phyloP scores from a whole-genome alignment of 306 rosid genomes.

The Cyamopsis tetragonoloba region DNA sequence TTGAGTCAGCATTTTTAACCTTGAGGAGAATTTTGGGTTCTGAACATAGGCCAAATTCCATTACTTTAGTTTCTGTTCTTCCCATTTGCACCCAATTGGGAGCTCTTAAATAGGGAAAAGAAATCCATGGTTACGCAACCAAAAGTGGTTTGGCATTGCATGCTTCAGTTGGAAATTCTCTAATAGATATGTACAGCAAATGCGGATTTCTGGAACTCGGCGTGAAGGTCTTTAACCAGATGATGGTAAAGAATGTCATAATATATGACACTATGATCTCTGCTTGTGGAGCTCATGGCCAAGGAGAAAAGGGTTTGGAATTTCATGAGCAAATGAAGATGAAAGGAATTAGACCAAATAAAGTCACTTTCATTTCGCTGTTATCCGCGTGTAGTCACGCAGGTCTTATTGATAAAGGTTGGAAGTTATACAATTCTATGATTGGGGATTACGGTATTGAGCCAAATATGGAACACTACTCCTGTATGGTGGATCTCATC shows the following conservation, averaged over 20 bases:
- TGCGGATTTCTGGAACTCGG: slow-evolving; percentile 41
- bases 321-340: slow-evolving; percentile 37
- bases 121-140: slow-evolving; percentile 46
- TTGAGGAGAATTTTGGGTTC: slow-evolving; percentile 33
- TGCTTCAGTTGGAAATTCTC: slow-evolving; percentile 36
- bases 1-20: slow-evolving; percentile 27
- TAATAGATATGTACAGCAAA: slow-evolving; percentile 46
- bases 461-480: slow-evolving; percentile 43
- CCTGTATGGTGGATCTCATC: slow-evolving; percentile 48
- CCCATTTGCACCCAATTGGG: slow-evolving; percentile 45
- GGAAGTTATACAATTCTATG: slow-evolving; percentile 38
- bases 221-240: slow-evolving; percentile 37
- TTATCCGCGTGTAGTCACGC: slow-evolving; percentile 45
- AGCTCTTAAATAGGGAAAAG: slow-evolving; percentile 41
- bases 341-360: slow-evolving; percentile 42
- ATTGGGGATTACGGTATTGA: slow-evolving; percentile 33
- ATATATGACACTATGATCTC: slow-evolving; percentile 45
- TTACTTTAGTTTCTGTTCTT: slow-evolving; percentile 42
- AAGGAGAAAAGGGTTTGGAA: slow-evolving; percentile 35
- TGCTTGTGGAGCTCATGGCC: slow-evolving; percentile 45
- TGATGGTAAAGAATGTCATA: slow-evolving; percentile 35
- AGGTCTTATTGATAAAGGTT: slow-evolving; percentile 38
- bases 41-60: slow-evolving; percentile 38
- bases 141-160: slow-evolving; percentile 27
- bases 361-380: slow-evolving; percentile 39